Evolutionary conservation across 2,329 filamentous ascomycete species (phyloP).

Genomic region (Xylaria sp.): DNA sequence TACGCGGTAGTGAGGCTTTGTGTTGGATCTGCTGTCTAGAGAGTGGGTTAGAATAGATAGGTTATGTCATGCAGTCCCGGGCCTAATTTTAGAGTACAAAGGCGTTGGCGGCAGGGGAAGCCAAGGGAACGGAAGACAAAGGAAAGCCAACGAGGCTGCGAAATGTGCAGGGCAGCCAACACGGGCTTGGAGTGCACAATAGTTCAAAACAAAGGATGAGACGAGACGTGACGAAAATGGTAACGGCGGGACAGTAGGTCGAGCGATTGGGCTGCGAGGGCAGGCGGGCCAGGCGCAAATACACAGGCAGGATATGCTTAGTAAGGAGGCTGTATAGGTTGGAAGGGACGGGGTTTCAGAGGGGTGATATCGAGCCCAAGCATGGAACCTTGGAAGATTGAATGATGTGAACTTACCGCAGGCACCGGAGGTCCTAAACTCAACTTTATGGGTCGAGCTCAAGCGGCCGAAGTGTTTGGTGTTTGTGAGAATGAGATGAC

Average conservation of each 20-base stretch:
- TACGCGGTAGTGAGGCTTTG: slow-evolving; percentile 17
- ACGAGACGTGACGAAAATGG: slow-evolving; percentile 1
- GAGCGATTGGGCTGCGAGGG: slow-evolving; percentile 14
- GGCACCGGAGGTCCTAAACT: neutral
- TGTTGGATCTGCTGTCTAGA: slow-evolving; percentile 18
- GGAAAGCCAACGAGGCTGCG: neutral
- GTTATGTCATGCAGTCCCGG: neutral
- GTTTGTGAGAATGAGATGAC: neutral
- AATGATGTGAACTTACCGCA: neutral
- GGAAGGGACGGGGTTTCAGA: neutral
- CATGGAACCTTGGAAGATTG: neutral
- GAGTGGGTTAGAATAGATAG: slow-evolving; percentile 16
- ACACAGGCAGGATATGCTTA: neutral
- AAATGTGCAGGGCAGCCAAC: slow-evolving; percentile 5
- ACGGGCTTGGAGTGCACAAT: slow-evolving; percentile 1
- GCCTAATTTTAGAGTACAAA: neutral
- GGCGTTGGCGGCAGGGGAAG: neutral
- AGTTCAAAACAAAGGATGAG: slow-evolving; percentile 1
- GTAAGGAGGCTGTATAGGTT: slow-evolving; percentile 6
- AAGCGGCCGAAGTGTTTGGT: too few relatives aligned
- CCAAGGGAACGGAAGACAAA: neutral
- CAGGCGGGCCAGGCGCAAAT: slow-evolving; percentile 14
- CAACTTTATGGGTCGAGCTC: neutral
- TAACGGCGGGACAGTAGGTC: slow-evolving; percentile 2
- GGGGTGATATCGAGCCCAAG: too few relatives aligned